Base-by-base conservation (phyloP, 2,329 filamentous ascomycete species). In the Aureobasidium sp. region DNA sequence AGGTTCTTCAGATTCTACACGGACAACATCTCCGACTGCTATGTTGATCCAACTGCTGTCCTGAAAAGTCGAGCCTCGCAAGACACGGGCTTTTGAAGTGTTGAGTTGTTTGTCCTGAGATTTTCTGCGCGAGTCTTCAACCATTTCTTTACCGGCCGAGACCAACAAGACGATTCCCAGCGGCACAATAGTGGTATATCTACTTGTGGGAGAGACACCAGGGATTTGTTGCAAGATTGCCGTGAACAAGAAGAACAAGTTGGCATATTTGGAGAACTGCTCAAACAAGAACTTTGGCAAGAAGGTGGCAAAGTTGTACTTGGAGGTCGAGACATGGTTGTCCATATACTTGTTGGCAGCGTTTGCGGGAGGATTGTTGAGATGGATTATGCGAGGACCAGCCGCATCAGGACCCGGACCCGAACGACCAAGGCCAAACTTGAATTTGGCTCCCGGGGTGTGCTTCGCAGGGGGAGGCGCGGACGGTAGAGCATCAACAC, bases 231-330 rank as follows among this genome's bases (percentile, higher is more conserved):
- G 94, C 47, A 99, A 78, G 42, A 84, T 86, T 17, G 94, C 92
- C 38, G 94, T 99, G 74, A 99, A 97, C 72, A 99, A 83, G 88
- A 99, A 99, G 80, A 99, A 99, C 70, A 99, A 76, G 76, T 99
- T 99, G 79, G 94, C 94, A 75, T 96, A 96, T 79, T 96, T 99
- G 63, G 92, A 96, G 77, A 99, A 99, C 73, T 99, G 94, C 74
- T 99, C 94, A 73, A 93, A 91, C 60, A 99, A 80, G 75, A 99
- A 99, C 75, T 99, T 99, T 54, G 94, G 94, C 19, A 97, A 72
- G 74, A 99, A 99, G 21, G 91, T 96, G 59, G 89, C 81, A 70
- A 90, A 69, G 73, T 97, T 99, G 83, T 99, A 99, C 75, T 99
- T 99, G 64, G 94, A 88, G 6, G 94, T 99, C 43, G 93, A 97